A percentile compares a stretch with the other conserved stretches of the same genome.
Conservation (phyloP, 1,284 basidiomycete genomes). For the Kalmanozyma brasiliensis region DNA sequence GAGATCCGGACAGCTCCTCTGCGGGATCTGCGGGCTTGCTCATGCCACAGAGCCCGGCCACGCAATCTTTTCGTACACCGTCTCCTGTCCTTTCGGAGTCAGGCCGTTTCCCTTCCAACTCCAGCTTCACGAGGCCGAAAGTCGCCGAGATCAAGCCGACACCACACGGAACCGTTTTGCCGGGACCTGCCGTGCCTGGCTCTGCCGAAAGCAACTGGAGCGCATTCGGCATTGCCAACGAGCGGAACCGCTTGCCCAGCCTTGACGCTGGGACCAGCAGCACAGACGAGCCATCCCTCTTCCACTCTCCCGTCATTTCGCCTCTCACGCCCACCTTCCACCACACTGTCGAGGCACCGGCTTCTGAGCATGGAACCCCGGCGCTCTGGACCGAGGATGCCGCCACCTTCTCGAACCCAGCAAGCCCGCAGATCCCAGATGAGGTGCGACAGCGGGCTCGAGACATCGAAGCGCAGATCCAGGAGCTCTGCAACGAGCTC, state of each 20-base stretch:
- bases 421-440: constrained; percentile 28
- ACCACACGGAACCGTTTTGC: constrained; percentile 29
- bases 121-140: constrained; percentile 19
- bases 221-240: constrained; percentile 12
- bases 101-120: constrained; percentile 4
- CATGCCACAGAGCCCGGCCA: constrained; percentile 32
- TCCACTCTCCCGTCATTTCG: constrained; percentile 40
- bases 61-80: constrained; percentile 24
- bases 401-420: constrained; percentile 10
- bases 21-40: constrained; percentile 34
- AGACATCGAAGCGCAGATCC: constrained; percentile 50
- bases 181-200: constrained; percentile 33
- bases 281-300: constrained; percentile 38
- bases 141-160: constrained; percentile 34
- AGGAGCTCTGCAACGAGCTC: constrained; percentile 46
- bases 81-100: constrained; percentile 22
- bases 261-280: constrained; percentile 42
- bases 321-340: constrained; percentile 46
- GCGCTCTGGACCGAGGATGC: constrained; percentile 6
- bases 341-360: constrained; percentile 15
- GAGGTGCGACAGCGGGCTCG: constrained; percentile 40
- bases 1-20: constrained; percentile 26
- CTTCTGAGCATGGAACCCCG: not conserved
- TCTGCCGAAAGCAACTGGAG: constrained; percentile 47
- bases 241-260: constrained; percentile 28